Conservation (phyloP, 2,329 filamentous ascomycete species). For the Arthrobotrys sphaeroides region DNA sequence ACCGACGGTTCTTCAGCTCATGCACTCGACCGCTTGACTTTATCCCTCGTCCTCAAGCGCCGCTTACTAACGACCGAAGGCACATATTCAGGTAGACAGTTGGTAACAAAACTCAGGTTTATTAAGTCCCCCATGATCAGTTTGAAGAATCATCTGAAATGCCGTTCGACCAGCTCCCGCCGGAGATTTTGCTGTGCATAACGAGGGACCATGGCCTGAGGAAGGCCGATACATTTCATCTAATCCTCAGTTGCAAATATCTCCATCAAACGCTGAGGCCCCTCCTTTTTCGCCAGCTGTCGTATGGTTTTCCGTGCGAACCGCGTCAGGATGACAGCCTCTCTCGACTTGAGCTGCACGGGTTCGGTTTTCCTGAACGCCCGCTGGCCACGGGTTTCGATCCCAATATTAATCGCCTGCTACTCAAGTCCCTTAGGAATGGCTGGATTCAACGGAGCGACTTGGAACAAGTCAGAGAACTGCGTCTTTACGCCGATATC, state of each 20-base stretch:
- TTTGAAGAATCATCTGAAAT: background rate
- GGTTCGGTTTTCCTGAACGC: constrained; percentile 22
- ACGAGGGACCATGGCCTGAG: constrained; percentile 12
- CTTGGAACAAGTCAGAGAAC: constrained; percentile 15
- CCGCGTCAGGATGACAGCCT: constrained; percentile 8
- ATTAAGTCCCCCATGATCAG: background rate
- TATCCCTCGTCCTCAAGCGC: background rate
- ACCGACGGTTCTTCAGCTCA: background rate
- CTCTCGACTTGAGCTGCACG: constrained; percentile 21
- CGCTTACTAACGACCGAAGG: no score
- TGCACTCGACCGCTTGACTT: background rate
- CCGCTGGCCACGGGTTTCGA: background rate
- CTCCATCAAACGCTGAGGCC: constrained; percentile 29
- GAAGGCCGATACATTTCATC: constrained; percentile 30
- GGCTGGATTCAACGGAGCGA: constrained; percentile 22
- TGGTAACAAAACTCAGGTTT: no score
- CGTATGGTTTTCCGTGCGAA: constrained; percentile 26
- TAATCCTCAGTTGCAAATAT: constrained; percentile 22
- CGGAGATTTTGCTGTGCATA: constrained; percentile 37
- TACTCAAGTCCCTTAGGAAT: constrained; percentile 18
- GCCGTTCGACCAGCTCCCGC: constrained; percentile 37
- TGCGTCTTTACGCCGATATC: constrained; percentile 39
- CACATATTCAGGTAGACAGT: no score
- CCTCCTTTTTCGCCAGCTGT: constrained; percentile 22
- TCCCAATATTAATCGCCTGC: background rate